Conservation (phyloP, 139 green algal genomes). For the Volvox reticuliferus region DNA sequence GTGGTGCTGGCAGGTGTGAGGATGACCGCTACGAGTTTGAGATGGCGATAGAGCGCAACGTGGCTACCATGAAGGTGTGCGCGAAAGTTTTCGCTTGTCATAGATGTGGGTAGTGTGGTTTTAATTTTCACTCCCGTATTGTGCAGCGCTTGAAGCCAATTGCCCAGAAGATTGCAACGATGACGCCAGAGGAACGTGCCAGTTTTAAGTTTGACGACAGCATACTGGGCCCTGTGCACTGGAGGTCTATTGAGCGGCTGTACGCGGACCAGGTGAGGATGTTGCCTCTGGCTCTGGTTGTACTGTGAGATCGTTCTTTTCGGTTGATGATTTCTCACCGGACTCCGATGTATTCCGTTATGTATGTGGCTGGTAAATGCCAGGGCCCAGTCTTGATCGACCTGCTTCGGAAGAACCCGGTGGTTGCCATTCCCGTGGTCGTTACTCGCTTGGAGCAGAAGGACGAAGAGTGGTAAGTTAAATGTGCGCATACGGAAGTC, state of each 20-base stretch:
- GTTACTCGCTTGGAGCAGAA: slow-evolving; percentile 94
- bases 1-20: slow-evolving; percentile 74
- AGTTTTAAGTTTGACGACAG: slow-evolving; percentile 67
- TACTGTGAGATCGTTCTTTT: too few relatives aligned
- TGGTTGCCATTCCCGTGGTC: slow-evolving; percentile 89
- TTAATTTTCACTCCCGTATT: background rate
- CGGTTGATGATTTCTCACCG: too few relatives aligned
- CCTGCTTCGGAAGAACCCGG: slow-evolving; percentile 91
- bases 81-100: background rate
- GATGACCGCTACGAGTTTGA: slow-evolving; percentile 99
- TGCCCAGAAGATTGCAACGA: slow-evolving; percentile 63
- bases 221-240: slow-evolving; percentile 79
- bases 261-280: slow-evolving; percentile 79
- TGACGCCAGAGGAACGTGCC: slow-evolving; percentile 78
- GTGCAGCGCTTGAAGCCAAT: slow-evolving; percentile 73
- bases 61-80: slow-evolving; percentile 68
- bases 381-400: slow-evolving; percentile 73
- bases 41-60: slow-evolving; percentile 93
- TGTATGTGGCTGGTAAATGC: background rate
- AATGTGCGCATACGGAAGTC: too few relatives aligned
- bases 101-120: background rate
- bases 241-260: slow-evolving; percentile 86
- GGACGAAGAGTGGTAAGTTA: slow-evolving; percentile 89
- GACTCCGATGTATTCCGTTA: background rate
- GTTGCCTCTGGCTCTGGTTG: too few relatives aligned